A percentile compares a stretch with the other conserved stretches of the same genome.
Evolutionary conservation across 108 stramenopile species (phyloP).

Genomic region (Skeletonema tropicum): DNA sequence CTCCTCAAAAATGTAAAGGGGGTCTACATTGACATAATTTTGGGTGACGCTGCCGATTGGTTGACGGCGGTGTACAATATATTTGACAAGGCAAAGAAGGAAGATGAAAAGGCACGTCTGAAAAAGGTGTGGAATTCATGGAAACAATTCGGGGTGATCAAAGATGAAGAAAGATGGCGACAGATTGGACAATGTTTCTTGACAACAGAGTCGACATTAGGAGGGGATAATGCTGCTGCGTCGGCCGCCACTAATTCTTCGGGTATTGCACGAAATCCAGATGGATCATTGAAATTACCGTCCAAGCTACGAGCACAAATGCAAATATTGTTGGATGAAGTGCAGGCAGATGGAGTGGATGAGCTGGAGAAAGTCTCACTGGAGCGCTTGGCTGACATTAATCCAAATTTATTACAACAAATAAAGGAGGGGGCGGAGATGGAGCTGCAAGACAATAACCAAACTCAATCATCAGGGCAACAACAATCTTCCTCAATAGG

Average conservation of each 20-base stretch:
- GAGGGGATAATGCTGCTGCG: constrained; percentile 5
- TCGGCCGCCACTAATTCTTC: constrained; percentile 6
- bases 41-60: constrained; percentile 73
- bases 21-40: constrained; percentile 66
- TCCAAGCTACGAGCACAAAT: constrained; percentile 67
- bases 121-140: constrained; percentile 84
- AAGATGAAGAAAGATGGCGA: constrained; percentile 56
- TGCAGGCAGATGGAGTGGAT: constrained; percentile 69
- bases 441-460: constrained; percentile 45
- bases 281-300: constrained; percentile 62
- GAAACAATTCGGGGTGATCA: constrained; percentile 62
- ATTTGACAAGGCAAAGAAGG: constrained; percentile 47
- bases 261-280: constrained; percentile 37
- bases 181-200: constrained; percentile 73
- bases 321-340: constrained; percentile 82
- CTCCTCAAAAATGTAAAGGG: constrained; percentile 85
- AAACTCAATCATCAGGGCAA: constrained; percentile 3
- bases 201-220: constrained; percentile 31
- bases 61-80: constrained; percentile 66
- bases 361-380: constrained; percentile 87
- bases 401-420: constrained; percentile 70
- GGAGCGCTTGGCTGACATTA: constrained; percentile 83
- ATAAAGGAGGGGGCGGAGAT: constrained; percentile 75
- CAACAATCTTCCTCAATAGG: constrained; percentile 8
- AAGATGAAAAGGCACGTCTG: constrained; percentile 55